A percentile compares a stretch with the other conserved stretches of the same genome.
These are phyloP conservation scores for Murraya paniculata DNA, from an alignment of 345 rosid genomes.

Conservation along the genomic window DNA sequence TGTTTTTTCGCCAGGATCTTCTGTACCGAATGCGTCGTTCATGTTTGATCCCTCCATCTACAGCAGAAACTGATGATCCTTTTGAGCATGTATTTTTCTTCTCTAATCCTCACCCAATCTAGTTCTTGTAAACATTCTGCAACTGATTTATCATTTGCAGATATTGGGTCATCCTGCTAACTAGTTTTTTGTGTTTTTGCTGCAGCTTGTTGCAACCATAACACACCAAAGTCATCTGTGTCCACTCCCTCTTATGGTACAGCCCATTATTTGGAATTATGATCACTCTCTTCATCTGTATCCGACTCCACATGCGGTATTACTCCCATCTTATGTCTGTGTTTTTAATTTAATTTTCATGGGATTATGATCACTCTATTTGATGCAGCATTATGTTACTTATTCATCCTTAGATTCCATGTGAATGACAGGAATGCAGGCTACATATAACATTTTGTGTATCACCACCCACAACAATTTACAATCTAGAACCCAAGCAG, in stretches of 20 bases:
- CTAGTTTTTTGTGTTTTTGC: slow-evolving; percentile 10
- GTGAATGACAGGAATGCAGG: background rate
- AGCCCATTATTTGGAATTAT: slow-evolving; percentile 93
- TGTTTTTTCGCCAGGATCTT: slow-evolving; percentile 84
- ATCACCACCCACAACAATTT: background rate
- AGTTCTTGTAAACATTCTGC: background rate
- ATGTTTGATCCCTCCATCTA: slow-evolving; percentile 80
- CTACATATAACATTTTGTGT: background rate
- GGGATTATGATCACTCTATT: background rate
- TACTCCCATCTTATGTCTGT: background rate
- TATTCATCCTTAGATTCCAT: background rate
- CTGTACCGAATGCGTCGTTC: slow-evolving; percentile 89
- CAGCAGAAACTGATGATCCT: slow-evolving; percentile 77
- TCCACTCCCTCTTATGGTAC: slow-evolving; percentile 87
- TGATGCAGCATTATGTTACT: background rate
- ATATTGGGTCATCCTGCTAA: slow-evolving; percentile 10
- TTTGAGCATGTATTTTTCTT: slow-evolving; percentile 67
- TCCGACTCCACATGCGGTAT: slow-evolving; percentile 92
- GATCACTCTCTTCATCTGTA: slow-evolving; percentile 87
- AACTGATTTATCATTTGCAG: background rate
- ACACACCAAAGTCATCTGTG: slow-evolving; percentile 96
- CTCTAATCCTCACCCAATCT: background rate
- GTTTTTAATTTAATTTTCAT: slow-evolving; percentile 7
- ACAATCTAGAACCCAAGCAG: background rate
- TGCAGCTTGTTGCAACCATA: slow-evolving; percentile 93